Conservation (phyloP, 2,329 filamentous ascomycete genomes). For the Pseudohalonectria lignicola region DNA sequence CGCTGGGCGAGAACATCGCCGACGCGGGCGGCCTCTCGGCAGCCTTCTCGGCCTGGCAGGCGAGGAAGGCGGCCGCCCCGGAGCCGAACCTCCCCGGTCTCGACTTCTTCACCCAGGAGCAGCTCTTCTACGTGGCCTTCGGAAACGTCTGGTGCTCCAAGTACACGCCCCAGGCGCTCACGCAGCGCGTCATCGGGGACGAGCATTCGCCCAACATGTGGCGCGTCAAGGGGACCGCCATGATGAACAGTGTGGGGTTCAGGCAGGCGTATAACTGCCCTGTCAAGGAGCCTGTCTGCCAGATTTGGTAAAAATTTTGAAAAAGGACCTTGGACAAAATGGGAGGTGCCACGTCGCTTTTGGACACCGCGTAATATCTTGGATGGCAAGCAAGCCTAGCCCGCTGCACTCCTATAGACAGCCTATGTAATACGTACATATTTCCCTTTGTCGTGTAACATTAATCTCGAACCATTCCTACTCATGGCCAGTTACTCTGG, state of each 20-base stretch:
- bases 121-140: constrained; percentile 58
- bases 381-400: too few species aligned
- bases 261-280: constrained; percentile 55
- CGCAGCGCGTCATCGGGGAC: constrained; percentile 48
- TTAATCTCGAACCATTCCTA: too few species aligned
- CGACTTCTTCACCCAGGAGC: constrained; percentile 46
- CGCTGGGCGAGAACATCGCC: constrained; percentile 60
- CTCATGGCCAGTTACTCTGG: too few species aligned
- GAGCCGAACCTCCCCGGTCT: constrained; percentile 4
- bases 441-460: too few species aligned
- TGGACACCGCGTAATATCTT: too few species aligned
- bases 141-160: constrained; percentile 58
- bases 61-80: constrained; percentile 17
- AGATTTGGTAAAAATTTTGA: constrained; percentile 61
- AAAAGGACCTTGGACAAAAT: too few species aligned
- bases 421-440: too few species aligned
- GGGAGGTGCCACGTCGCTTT: too few species aligned
- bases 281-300: constrained; percentile 53
- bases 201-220: constrained; percentile 53
- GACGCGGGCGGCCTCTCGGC: constrained; percentile 57
- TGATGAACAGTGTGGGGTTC: constrained; percentile 57
- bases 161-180: constrained; percentile 42
- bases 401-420: too few species aligned
- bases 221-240: constrained; percentile 45
- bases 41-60: constrained; percentile 55